Evolutionary conservation across 1,284 basidiomycete genomes (phyloP).

Genomic region (Puccinia coronata): DNA sequence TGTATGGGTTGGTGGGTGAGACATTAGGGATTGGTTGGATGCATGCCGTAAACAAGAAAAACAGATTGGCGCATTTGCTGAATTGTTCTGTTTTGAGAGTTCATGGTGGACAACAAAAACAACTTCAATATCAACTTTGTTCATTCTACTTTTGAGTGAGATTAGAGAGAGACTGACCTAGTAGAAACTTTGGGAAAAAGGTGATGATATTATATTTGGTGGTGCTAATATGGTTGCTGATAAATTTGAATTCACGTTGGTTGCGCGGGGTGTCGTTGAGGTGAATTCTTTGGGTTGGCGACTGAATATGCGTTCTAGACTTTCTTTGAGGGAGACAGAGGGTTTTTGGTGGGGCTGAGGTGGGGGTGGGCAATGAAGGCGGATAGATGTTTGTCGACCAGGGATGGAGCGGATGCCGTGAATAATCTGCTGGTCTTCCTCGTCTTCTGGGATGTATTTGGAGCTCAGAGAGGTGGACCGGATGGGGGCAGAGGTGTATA

Average conservation of each 20-base stretch:
- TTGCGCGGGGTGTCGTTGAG: constrained; percentile 35
- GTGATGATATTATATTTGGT: constrained; percentile 90
- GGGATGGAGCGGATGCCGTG: constrained; percentile 39
- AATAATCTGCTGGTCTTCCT: constrained; percentile 20
- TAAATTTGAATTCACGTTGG: constrained; percentile 47
- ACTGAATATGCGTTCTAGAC: constrained; percentile 15
- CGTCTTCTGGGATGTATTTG: constrained; percentile 13
- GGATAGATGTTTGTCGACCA: constrained; percentile 6
- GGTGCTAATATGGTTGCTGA: constrained; percentile 80
- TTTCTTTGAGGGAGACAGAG: constrained; percentile 1
- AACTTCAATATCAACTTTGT: too few relatives aligned
- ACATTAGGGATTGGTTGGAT: constrained; percentile 98
- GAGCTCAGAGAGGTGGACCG: constrained; percentile 14
- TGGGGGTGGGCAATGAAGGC: not conserved
- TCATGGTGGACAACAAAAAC: not conserved
- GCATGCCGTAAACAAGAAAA: constrained; percentile 97
- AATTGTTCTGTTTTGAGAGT: constrained; percentile 74
- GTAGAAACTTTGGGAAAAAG: constrained; percentile 90
- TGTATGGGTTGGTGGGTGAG: constrained; percentile 92
- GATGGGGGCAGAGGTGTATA: not conserved
- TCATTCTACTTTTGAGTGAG: too few relatives aligned
- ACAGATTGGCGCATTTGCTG: constrained; percentile 96
- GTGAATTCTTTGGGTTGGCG: constrained; percentile 41
- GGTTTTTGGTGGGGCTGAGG: not conserved
- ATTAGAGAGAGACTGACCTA: constrained; percentile 65